Evolutionary conservation across 2,329 filamentous ascomycete genomes (phyloP).

Genomic region (Parafenestella ontariensis): DNA sequence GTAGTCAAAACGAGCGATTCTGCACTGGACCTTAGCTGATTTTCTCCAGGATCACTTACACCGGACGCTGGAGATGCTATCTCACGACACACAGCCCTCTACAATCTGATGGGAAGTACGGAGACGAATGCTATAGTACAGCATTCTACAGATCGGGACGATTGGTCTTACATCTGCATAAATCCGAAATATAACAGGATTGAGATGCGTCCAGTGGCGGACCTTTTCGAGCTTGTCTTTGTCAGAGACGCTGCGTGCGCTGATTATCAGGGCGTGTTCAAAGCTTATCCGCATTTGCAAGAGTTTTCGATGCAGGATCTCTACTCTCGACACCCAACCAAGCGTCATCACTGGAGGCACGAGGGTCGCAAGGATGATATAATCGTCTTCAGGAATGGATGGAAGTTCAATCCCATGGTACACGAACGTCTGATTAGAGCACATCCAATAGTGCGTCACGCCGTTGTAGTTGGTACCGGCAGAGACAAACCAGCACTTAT

Average conservation of each 20-base stretch:
- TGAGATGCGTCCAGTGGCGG: conserved; percentile 27
- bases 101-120: conserved; percentile 25
- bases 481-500: conserved; percentile 40
- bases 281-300: conserved; percentile 17
- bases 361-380: conserved; percentile 32
- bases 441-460: conserved; percentile 40
- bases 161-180: conserved; percentile 34
- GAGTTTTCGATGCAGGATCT: conserved; percentile 34
- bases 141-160: conserved; percentile 29
- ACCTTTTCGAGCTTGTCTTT: conserved; percentile 31
- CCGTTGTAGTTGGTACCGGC: conserved; percentile 43
- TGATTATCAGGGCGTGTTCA: conserved; percentile 30
- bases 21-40: conserved; percentile 8
- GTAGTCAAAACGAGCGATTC: conserved; percentile 7
- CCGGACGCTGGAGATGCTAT: conserved; percentile 24
- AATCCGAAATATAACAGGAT: conserved; percentile 29
- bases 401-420: conserved; percentile 29
- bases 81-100: conserved; percentile 21
- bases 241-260: conserved; percentile 14
- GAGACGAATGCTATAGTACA: conserved; percentile 27
- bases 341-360: conserved; percentile 36
- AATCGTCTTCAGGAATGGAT: conserved; percentile 26
- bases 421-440: conserved; percentile 33
- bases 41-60: conserved; percentile 20
- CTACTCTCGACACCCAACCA: conserved; percentile 33